Conservation (phyloP, 805 yeast species). For the Starmerella roubikii region DNA sequence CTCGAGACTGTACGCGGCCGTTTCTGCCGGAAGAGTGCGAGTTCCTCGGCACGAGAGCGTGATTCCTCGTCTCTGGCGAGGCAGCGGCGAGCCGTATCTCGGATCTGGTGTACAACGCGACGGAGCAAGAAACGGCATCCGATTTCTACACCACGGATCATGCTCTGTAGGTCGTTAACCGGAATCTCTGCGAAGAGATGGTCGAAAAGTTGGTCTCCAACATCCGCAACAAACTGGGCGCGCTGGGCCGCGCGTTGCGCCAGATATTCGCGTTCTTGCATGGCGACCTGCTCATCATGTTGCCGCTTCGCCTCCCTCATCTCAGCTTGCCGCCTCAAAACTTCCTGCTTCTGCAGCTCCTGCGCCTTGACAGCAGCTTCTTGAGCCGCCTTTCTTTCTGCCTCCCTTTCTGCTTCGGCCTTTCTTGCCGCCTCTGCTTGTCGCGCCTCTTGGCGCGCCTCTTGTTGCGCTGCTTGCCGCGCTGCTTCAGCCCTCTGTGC, state of each 20-base stretch:
- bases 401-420: neutral
- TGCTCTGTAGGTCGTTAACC: neutral
- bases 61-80: neutral
- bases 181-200: neutral
- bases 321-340: neutral
- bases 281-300: neutral
- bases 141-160: neutral
- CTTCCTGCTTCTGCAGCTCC: neutral
- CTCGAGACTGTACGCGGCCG: neutral
- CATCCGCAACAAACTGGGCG: slow-evolving; percentile 1
- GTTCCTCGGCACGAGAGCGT: neutral
- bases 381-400: neutral
- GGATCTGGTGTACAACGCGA: neutral
- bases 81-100: neutral
- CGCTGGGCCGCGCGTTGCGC: too few relatives aligned
- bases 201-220: neutral
- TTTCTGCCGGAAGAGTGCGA: neutral
- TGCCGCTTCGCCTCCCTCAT: neutral
- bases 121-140: neutral
- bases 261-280: too few relatives aligned
- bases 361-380: neutral
- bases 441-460: neutral
- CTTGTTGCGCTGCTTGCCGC: neutral
- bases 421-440: neutral
- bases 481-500: too few relatives aligned